phyloP scores from a whole-genome alignment of 352 stramenopile species.

The Pythium rishiriense region DNA sequence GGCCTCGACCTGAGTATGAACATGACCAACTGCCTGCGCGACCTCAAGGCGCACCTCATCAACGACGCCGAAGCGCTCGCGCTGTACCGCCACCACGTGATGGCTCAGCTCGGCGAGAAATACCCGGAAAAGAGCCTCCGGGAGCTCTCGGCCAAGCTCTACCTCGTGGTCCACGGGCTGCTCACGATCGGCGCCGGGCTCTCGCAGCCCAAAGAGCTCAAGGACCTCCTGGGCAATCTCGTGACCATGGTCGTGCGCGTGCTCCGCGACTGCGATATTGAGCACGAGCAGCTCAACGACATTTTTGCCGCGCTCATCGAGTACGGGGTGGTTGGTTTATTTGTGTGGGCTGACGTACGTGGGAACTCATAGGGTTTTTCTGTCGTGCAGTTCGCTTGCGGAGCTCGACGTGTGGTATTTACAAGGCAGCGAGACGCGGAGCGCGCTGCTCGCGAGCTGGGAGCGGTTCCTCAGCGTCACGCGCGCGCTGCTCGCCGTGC shows the following conservation, averaged over 20 bases:
- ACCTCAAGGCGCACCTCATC: slow-evolving; percentile 77
- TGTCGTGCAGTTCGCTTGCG: slow-evolving; percentile 36
- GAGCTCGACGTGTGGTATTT: slow-evolving; percentile 78
- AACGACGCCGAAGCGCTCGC: slow-evolving; percentile 67
- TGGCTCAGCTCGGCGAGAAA: slow-evolving; percentile 32
- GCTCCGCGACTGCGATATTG: slow-evolving; percentile 57
- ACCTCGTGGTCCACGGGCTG: slow-evolving; percentile 64
- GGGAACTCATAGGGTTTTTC: no score
- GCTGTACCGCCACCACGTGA: slow-evolving; percentile 45
- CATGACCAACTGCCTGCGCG: slow-evolving; percentile 65
- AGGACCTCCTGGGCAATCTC: slow-evolving; percentile 67
- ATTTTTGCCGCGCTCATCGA: slow-evolving; percentile 71
- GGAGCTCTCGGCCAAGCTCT: slow-evolving; percentile 52
- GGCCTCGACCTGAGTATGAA: slow-evolving; percentile 63
- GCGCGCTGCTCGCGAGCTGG: slow-evolving; percentile 62
- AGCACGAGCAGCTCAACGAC: slow-evolving; percentile 40
- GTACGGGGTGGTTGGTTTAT: slow-evolving; percentile 26
- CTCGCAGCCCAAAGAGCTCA: slow-evolving; percentile 76
- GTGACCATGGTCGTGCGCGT: slow-evolving; percentile 57
- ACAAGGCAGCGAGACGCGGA: slow-evolving; percentile 57
- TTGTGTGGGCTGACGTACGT: neutral
- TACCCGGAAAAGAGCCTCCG: slow-evolving; percentile 27
- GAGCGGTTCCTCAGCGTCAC: slow-evolving; percentile 71
- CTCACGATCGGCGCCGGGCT: slow-evolving; percentile 72
- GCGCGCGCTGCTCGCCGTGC: slow-evolving; percentile 43